phyloP scores from a whole-genome alignment of 352 stramenopile genomes.

The Plasmopara viticola region DNA sequence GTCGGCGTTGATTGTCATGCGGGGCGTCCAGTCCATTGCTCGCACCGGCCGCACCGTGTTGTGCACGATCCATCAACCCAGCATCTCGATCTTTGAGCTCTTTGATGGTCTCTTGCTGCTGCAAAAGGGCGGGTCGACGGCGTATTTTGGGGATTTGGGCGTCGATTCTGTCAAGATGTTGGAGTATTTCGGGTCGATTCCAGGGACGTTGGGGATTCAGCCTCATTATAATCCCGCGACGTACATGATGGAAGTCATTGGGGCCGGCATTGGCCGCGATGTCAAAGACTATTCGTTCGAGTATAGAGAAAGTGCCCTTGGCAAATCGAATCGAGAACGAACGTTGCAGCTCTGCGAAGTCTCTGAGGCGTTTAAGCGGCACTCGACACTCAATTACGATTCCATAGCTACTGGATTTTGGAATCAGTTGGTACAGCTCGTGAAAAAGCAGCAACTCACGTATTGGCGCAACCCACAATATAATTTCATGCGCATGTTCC shows the following conservation, averaged over 20 bases:
- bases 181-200: constrained; percentile 84
- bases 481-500: constrained; percentile 49
- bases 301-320: constrained; percentile 39
- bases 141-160: constrained; percentile 87
- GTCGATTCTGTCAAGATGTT: constrained; percentile 75
- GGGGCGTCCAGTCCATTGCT: constrained; percentile 76
- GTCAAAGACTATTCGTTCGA: constrained; percentile 48
- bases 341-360: constrained; percentile 17
- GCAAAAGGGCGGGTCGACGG: constrained; percentile 41
- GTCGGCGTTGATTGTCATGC: constrained; percentile 30
- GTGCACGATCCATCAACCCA: constrained; percentile 25
- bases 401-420: constrained; percentile 37
- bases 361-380: constrained; percentile 26
- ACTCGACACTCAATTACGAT: constrained; percentile 43
- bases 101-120: constrained; percentile 89
- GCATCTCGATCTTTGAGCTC: constrained; percentile 20
- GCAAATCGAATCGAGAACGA: constrained; percentile 18
- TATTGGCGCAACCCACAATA: constrained; percentile 54
- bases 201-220: constrained; percentile 54
- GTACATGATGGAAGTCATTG: constrained; percentile 86
- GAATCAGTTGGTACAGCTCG: constrained; percentile 34
- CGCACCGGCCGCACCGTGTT: constrained; percentile 84
- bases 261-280: constrained; percentile 50
- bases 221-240: constrained; percentile 85
- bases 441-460: constrained; percentile 34